Conservation (phyloP, 2,329 filamentous ascomycete species). For the Bipolaris gigantea region DNA sequence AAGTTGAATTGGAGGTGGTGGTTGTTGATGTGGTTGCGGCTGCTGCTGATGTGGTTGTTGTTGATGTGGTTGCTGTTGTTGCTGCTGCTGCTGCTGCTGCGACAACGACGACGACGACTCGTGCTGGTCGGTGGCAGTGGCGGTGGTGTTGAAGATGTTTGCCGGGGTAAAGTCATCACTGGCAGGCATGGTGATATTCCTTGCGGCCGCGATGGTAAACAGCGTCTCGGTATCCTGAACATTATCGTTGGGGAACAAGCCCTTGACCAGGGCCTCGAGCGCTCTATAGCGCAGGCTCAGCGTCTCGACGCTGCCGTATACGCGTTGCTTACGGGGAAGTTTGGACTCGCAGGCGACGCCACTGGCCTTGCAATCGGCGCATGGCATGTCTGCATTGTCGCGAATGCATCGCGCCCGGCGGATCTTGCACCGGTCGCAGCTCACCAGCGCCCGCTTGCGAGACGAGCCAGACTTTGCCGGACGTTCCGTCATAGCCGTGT, state of each 20-base stretch:
- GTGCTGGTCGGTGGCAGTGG: constrained; percentile 3
- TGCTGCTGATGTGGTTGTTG: constrained; percentile 1
- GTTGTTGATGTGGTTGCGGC: not conserved
- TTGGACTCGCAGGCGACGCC: constrained; percentile 49
- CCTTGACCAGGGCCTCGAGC: constrained; percentile 48
- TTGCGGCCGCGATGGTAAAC: constrained; percentile 46
- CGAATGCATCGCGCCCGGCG: constrained; percentile 36
- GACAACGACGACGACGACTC: not conserved
- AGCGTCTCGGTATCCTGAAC: constrained; percentile 45
- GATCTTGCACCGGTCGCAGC: constrained; percentile 38
- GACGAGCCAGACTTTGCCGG: constrained; percentile 22
- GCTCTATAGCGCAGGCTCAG: constrained; percentile 49
- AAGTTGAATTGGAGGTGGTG: not conserved
- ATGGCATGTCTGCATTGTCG: constrained; percentile 34
- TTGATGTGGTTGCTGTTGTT: constrained; percentile 4
- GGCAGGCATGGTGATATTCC: constrained; percentile 45
- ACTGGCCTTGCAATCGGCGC: constrained; percentile 46
- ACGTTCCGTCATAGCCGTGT: constrained; percentile 12
- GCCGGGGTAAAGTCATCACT: constrained; percentile 31
- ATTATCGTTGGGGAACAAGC: constrained; percentile 47
- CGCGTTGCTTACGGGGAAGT: constrained; percentile 50
- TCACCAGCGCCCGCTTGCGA: constrained; percentile 36
- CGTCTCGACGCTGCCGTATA: constrained; percentile 53
- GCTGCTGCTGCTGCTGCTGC: constrained; percentile 9
- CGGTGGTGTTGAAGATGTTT: constrained; percentile 26